Conservation (phyloP, 2,329 filamentous ascomycete species). For the Aspergillus clavatus region DNA sequence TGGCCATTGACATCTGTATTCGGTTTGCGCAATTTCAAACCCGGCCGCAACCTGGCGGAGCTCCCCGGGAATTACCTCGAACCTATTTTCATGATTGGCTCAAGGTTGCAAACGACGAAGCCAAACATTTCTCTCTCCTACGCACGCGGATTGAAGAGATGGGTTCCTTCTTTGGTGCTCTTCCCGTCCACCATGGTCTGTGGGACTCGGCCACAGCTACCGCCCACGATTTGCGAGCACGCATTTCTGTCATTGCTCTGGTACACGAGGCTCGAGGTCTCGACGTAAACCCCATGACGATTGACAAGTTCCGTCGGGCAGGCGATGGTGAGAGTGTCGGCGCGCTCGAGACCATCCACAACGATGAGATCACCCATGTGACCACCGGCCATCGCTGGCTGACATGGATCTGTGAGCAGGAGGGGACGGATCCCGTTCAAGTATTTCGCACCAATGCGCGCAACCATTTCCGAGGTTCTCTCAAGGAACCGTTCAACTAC, state of each 20-base stretch:
- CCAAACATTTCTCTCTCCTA: conserved; percentile 46
- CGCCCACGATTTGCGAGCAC: conserved; percentile 41
- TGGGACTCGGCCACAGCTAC: conserved; percentile 44
- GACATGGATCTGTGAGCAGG: conserved; percentile 45
- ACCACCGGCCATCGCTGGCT: conserved; percentile 47
- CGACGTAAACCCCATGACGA: conserved; percentile 46
- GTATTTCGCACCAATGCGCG: conserved; percentile 44
- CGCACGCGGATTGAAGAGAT: conserved; percentile 44
- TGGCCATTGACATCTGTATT: conserved; percentile 46
- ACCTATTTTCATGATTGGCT: conserved; percentile 48
- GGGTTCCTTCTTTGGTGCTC: conserved; percentile 42
- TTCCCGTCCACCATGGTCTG: conserved; percentile 45
- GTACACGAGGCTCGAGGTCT: conserved; percentile 47
- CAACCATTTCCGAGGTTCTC: conserved; percentile 39
- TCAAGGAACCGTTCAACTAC: conserved; percentile 44
- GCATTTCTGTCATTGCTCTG: conserved; percentile 46
- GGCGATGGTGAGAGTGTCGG: conserved; percentile 41
- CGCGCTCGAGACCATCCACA: conserved; percentile 43
- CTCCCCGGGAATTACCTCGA: conserved; percentile 32
- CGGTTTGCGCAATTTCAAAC: conserved; percentile 45
- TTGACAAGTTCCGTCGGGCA: conserved; percentile 44
- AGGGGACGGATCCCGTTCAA: conserved; percentile 42
- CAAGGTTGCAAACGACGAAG: conserved; percentile 46
- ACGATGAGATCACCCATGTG: conserved; percentile 48
- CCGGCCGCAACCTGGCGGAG: conserved; percentile 13